phyloP scores from a whole-genome alignment of 176 grass and related monocot genomes.

The Echinochloa phyllopogon region DNA sequence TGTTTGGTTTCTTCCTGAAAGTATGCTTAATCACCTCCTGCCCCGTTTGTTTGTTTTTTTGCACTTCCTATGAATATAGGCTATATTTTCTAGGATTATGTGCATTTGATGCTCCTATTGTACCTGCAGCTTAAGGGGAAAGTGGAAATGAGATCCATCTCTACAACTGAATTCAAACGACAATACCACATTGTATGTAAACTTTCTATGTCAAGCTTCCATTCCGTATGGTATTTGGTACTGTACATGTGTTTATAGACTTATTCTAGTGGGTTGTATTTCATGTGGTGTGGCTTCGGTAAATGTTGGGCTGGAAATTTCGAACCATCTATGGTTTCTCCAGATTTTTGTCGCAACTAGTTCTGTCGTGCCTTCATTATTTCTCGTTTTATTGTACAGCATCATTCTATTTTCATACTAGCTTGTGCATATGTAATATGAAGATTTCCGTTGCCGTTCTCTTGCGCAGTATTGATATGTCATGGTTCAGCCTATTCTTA shows the following conservation, averaged over 20 bases:
- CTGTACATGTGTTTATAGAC: not conserved
- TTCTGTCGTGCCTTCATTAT: not conserved
- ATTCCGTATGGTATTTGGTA: not conserved
- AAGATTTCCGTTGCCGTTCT: not conserved
- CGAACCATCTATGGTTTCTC: not conserved
- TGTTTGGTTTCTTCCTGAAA: not conserved
- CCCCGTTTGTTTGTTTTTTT: not conserved
- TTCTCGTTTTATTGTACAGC: not conserved
- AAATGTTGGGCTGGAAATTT: not conserved
- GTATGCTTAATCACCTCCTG: too few relatives aligned
- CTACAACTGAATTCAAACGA: not conserved
- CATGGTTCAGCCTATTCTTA: not conserved
- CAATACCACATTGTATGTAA: not conserved
- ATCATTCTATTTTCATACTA: not conserved
- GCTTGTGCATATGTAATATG: not conserved
- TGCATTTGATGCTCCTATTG: not conserved
- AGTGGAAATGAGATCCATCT: not conserved
- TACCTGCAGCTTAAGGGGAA: not conserved
- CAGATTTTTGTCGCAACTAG: not conserved
- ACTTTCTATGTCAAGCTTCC: not conserved
- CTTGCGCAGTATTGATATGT: not conserved
- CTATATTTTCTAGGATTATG: not conserved
- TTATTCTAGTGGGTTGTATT: not conserved
- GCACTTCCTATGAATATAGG: not conserved
- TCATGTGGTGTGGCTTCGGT: constrained; percentile 14